phyloP scores from a whole-genome alignment of 345 rosid genomes.

The Sonneratia caseolaris region DNA sequence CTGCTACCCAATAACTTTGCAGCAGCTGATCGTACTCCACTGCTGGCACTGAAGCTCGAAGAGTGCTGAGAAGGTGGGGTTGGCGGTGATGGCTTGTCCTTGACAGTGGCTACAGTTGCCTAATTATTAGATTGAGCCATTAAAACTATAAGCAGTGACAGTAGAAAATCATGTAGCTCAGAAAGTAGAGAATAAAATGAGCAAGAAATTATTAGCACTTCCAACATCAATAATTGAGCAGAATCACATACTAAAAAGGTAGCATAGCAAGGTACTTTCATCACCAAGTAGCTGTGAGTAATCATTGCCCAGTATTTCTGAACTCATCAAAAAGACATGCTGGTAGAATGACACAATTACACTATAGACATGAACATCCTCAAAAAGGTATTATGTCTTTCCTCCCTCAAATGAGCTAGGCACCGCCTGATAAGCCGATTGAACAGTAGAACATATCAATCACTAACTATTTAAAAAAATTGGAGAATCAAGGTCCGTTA shows the following conservation, averaged over 20 bases:
- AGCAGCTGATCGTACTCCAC: constrained; percentile 89
- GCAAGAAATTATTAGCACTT: background rate
- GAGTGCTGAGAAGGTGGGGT: constrained; percentile 69
- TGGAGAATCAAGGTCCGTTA: background rate
- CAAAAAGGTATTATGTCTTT: background rate
- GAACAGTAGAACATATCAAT: background rate
- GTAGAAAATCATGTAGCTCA: too few relatives aligned
- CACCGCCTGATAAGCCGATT: background rate
- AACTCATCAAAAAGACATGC: background rate
- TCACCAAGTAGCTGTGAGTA: background rate
- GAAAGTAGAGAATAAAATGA: too few relatives aligned
- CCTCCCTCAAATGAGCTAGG: background rate
- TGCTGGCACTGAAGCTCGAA: constrained; percentile 63
- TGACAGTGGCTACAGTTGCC: constrained; percentile 91
- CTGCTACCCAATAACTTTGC: constrained; percentile 75
- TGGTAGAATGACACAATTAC: background rate
- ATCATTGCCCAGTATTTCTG: background rate
- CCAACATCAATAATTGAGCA: background rate
- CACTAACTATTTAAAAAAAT: background rate
- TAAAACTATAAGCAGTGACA: too few relatives aligned
- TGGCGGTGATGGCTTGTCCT: constrained; percentile 81
- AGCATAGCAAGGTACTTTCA: background rate
- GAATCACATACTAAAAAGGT: background rate
- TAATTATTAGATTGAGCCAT: constrained; percentile 20
- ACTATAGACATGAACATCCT: background rate